Base-by-base conservation (phyloP, 2,329 filamentous ascomycete genomes). In the Cadophora gregata region DNA sequence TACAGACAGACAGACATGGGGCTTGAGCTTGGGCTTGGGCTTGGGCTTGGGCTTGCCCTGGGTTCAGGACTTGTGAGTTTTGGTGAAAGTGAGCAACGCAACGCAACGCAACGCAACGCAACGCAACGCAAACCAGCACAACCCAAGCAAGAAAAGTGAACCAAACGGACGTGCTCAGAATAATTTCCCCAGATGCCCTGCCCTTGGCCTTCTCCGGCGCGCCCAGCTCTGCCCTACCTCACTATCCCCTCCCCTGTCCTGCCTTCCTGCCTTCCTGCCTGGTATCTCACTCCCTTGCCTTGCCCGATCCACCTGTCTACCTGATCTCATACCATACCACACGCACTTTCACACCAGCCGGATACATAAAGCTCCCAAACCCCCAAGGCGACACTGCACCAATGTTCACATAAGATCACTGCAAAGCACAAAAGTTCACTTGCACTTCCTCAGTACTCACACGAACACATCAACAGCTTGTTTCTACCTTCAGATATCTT, bases 141-240 rank as follows among this genome's bases (percentile, higher is more conserved):
- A n/a, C n/a, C n/a, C n/a, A n/a, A n/a, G n/a, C n/a, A n/a, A n/a
- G n/a, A n/a, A n/a, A n/a, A 38, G 33, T 21, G 45, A 27, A 25
- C 29, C 38, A 12, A 42, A 45, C 24, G 21, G 27, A 25, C 33
- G 55, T 59, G 55, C 55, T 59, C 55, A 59, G 50, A 62, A 70
- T 72, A 72, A 75, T 74, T 73, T 74, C 73, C 72, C 71, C 70
- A 73, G 69, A 71, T 70, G 66, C 62, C 68, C 51, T 59, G 55
- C 55, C 55, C 36, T 59, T 42, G 31, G 55, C 55, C 36, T 21
- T 59, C 16, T 38, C 27, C 33, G 6, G 36, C 27, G 19, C 42
- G 51, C 29, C 50, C 51, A 33, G 29, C 31, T 55, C 51, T 55
- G 51, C 31, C 27, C 31, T 55, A 36, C 51, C 51, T 19, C 27